Base-by-base conservation (phyloP, 2,329 filamentous ascomycete genomes). In the Epicoccum sorghinum region DNA sequence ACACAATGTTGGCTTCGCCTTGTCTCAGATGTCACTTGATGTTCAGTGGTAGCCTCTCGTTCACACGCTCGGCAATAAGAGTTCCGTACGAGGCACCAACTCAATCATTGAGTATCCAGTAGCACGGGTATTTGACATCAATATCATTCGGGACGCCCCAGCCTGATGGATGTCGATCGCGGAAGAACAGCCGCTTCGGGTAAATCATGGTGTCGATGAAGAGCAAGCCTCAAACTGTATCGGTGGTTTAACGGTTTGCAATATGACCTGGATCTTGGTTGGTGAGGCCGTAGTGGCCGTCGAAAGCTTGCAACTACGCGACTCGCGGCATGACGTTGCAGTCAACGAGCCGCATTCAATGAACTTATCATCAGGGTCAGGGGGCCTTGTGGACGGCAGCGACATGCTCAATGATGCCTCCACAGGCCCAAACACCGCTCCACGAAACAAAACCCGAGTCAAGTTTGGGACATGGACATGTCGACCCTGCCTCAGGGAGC, bases 241-340 rank as follows among this genome's bases (percentile, higher is more conserved):
- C 56, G 56, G 56, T n/a, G 33, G 40, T 59, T 55, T 52, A 50
- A 52, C 51, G 51, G 53, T 47, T 51, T 56, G 14, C 14, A 42
- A 51, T 25, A 32, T 36, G 43, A 45, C 12, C 32, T 39, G 43
- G 9, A 46, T 48, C 40, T 42, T 52, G 47, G 52, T 47, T 49
- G 47, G 44, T 25, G 40, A 39, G 40, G 39, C 39, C 14, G 44
- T 52, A 52, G 53, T 37, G 37, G 37, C 43, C 39, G 47, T 47
- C 47, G n/a, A 29, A 25, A 42, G 18, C 38, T 32, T 47, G 24
- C 43, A 47, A 36, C 32, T 42, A 44, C 33, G 44, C 24, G 32
- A 46, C 14, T 33, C 41, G 38, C 39, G 47, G 45, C 24, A 49
- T 50, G 38, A 50, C 42, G 45, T 46, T 46, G 13, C 35, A 39